Conservation (phyloP, 192 early-diverging fungal species). For the Pilobolus umbonatus region DNA sequence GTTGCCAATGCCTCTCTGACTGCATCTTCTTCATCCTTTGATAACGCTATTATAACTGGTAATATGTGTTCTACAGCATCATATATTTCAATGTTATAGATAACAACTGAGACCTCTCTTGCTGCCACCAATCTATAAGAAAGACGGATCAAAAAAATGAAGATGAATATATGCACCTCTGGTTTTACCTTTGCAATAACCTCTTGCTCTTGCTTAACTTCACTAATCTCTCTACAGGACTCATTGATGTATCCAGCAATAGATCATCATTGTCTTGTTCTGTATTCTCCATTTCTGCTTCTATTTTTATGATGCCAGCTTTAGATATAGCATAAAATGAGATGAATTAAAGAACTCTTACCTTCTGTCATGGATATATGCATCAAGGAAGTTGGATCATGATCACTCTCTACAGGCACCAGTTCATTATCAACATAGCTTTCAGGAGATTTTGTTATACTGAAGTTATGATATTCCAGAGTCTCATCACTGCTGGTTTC, state of each 20-base stretch:
- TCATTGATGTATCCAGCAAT: neutral
- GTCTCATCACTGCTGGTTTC: too few relatives aligned
- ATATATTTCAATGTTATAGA: slow-evolving; percentile 28
- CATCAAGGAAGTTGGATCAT: too few relatives aligned
- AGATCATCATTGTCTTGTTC: neutral
- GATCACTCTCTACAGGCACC: too few relatives aligned
- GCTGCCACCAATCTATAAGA: slow-evolving; percentile 37
- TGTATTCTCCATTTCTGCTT: neutral
- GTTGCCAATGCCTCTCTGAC: slow-evolving; percentile 40
- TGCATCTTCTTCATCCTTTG: slow-evolving; percentile 37
- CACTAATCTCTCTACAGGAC: neutral
- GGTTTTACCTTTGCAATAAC: neutral
- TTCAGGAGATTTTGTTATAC: too few relatives aligned
- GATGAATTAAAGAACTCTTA: too few relatives aligned
- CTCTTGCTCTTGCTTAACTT: neutral
- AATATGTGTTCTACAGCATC: slow-evolving; percentile 39
- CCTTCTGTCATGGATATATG: too few relatives aligned
- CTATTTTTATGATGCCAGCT: neutral
- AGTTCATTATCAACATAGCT: too few relatives aligned
- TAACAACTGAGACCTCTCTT: slow-evolving; percentile 33
- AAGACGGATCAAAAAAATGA: neutral
- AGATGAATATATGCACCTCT: neutral
- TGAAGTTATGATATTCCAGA: too few relatives aligned
- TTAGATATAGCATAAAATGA: too few relatives aligned
- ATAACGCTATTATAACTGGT: slow-evolving; percentile 32